Base-by-base conservation (phyloP, 257 asterid species). In the Solanum appendiculatum region DNA sequence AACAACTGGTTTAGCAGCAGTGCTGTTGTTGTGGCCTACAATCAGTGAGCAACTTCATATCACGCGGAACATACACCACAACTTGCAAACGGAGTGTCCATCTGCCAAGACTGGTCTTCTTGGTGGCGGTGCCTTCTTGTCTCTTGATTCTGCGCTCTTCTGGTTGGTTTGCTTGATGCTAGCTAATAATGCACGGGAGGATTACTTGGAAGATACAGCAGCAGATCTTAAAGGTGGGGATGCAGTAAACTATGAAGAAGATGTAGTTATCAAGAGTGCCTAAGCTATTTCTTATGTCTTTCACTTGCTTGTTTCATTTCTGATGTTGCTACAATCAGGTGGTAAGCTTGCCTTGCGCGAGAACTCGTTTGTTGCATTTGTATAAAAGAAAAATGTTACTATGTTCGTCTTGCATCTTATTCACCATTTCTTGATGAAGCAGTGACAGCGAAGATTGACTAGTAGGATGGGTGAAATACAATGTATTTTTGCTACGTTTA, bases 101-200 rank as follows among this genome's bases (percentile, higher is more conserved):
- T 94, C 99, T 31, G 99, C 99, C 85, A 95, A 95, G 92, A 95
- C 99, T 0, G 99, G 99, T 34, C 92, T 97, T 92, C 93, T 97
- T 5, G 99, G 99, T 5, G 98, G 99, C 23, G 99, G 99, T 27
- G 99, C 99, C 3, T 96, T 97, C 86, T 90, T 95, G 18, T 93
- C 98, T 15, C 95, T 97, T 3, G 98, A 97, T 86, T 91, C 99
- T 0, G 87, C 94, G 86, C 98, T 97, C 29, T 92, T 97, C 91
- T 97, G 97, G 95, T 86, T 97, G 92, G 98, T 97, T 21, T 92
- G 97, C 1, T 85, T 97, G 90, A 95, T 97, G 99, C 86, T 96
- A 86, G 98, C 93, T 0, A 91, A 92, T 87, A 96, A 96, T 81
- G 94, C 93, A 25, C 95, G 99, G 13, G 90, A 92, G 42, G 99